phyloP scores from a whole-genome alignment of 139 green algal genomes.

The Chlamydomonas sp. region DNA sequence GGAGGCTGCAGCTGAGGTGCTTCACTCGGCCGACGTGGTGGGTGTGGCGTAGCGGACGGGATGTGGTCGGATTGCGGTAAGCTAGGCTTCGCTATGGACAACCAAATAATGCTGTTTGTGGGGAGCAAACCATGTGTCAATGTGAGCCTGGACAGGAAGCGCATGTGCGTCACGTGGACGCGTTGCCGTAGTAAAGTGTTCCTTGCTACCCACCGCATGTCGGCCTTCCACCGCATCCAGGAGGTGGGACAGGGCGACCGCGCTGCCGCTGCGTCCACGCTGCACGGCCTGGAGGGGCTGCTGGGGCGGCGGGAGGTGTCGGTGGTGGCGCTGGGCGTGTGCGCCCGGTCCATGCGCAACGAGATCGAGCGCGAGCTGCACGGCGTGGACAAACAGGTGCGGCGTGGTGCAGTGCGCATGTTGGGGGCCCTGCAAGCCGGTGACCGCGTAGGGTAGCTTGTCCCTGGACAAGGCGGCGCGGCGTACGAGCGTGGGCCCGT shows the following conservation, averaged over 20 bases:
- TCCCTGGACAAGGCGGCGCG: no score
- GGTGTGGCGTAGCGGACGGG: no score
- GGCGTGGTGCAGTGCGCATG: neutral
- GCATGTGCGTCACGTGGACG: no score
- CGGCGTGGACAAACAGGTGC: conserved; percentile 17
- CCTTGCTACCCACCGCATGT: neutral
- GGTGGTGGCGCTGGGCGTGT: conserved; percentile 1
- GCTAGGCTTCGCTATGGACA: no score
- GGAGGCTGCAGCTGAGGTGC: no score
- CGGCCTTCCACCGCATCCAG: neutral
- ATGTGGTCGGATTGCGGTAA: no score
- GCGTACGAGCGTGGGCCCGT: no score
- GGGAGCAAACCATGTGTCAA: no score
- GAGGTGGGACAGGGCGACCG: neutral
- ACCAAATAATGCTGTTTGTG: no score
- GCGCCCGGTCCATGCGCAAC: neutral
- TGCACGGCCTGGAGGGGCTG: conserved; percentile 23
- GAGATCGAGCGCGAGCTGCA: conserved; percentile 14
- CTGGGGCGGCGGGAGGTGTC: conserved; percentile 17
- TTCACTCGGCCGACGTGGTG: no score
- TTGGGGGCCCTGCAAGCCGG: neutral
- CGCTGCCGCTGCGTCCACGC: neutral
- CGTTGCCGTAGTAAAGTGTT: no score
- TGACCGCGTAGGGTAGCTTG: neutral
- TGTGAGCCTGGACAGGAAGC: no score